Percentiles rank a stretch among this genome's conserved stretches.
Evolutionary conservation across 2,329 filamentous ascomycete genomes (phyloP).

Genomic region (Parascedosporium putredinis): DNA sequence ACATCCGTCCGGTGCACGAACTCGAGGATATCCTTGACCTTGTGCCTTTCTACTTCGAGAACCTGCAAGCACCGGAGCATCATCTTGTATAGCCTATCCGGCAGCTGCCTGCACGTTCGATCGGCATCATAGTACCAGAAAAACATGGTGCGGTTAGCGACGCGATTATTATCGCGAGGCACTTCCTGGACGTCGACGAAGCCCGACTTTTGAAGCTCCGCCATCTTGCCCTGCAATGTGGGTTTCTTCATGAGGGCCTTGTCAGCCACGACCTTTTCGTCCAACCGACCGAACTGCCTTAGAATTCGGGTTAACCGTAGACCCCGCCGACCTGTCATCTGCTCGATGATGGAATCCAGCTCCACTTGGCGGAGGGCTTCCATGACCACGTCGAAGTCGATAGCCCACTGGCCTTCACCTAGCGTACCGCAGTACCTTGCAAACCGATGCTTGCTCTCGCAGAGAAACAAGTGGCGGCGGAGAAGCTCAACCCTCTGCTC

Average conservation of each 20-base stretch:
- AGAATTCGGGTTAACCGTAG: slow-evolving; percentile 80
- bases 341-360: slow-evolving; percentile 70
- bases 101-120: slow-evolving; percentile 55
- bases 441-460: slow-evolving; percentile 59
- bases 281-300: slow-evolving; percentile 79
- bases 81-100: slow-evolving; percentile 78
- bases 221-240: slow-evolving; percentile 75
- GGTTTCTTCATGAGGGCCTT: slow-evolving; percentile 75
- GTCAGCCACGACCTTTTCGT: slow-evolving; percentile 78
- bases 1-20: slow-evolving; percentile 82
- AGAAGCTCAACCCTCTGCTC: slow-evolving; percentile 36
- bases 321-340: slow-evolving; percentile 65
- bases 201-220: slow-evolving; percentile 75
- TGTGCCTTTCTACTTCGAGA: slow-evolving; percentile 62
- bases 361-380: slow-evolving; percentile 63
- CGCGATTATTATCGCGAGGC: slow-evolving; percentile 72
- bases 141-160: slow-evolving; percentile 76
- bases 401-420: slow-evolving; percentile 65
- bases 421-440: slow-evolving; percentile 54
- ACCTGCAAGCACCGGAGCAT: slow-evolving; percentile 82
- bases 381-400: slow-evolving; percentile 70
- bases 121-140: slow-evolving; percentile 85
- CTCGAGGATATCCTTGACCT: slow-evolving; percentile 61
- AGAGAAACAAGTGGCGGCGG: slow-evolving; percentile 62
- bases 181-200: slow-evolving; percentile 91